Evolutionary conservation across 306 rosid species (phyloP).

Genomic region (Acacia melanoxylon): DNA sequence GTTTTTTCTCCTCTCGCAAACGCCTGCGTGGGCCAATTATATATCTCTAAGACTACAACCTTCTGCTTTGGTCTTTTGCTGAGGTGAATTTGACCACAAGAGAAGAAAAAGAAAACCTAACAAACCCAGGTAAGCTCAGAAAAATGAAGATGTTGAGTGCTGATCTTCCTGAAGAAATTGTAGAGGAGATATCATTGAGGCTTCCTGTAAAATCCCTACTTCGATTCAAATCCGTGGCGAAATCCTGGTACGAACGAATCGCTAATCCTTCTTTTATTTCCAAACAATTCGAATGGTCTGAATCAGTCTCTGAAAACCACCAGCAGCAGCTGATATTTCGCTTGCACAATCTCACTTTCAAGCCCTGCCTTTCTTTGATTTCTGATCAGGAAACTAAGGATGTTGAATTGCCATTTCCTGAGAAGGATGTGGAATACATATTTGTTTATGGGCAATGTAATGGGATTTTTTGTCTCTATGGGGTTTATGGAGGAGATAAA

Average conservation of each 20-base stretch:
- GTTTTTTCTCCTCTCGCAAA: no score
- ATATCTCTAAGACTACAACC: no score
- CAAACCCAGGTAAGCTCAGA: no score
- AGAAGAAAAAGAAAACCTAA: no score
- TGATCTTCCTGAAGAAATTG: not conserved
- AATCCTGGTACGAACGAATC: conserved; percentile 7
- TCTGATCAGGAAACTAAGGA: not conserved
- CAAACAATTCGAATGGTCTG: not conserved
- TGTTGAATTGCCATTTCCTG: not conserved
- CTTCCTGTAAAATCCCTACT: conserved; percentile 15
- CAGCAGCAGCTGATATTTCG: not conserved
- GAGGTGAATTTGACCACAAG: no score
- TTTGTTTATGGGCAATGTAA: conserved; percentile 9
- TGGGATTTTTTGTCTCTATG: not conserved
- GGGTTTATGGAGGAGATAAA: not conserved
- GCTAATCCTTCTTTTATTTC: not conserved
- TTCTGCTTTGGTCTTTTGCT: no score
- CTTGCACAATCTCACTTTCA: not conserved
- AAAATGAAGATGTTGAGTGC: not conserved
- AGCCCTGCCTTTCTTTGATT: not conserved
- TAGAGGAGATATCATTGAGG: not conserved
- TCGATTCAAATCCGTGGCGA: conserved; percentile 15
- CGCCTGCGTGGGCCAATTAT: no score
- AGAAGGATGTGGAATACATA: not conserved
- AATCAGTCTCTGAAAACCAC: not conserved